Conservation (phyloP, 495 filamentous ascomycete species). For the Elasticomyces elasticus region DNA sequence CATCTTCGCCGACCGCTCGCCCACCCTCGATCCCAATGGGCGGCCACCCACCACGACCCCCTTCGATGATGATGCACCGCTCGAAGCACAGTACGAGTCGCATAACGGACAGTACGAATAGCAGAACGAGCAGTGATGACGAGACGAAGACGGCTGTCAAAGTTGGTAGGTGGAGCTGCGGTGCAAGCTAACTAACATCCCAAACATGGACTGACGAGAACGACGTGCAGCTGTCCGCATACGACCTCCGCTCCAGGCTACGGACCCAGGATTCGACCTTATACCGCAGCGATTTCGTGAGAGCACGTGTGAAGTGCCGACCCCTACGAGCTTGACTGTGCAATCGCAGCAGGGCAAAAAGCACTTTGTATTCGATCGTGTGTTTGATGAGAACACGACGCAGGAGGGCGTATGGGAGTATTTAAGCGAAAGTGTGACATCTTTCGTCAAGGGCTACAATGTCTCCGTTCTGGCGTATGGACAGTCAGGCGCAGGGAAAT, state of each 20-base stretch:
- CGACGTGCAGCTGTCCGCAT: constrained; percentile 70
- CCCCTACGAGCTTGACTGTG: constrained; percentile 72
- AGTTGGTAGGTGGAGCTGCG: constrained; percentile 68
- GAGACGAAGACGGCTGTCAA: constrained; percentile 88
- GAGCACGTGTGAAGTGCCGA: constrained; percentile 81
- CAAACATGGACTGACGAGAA: constrained; percentile 17
- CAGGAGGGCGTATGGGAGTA: constrained; percentile 97
- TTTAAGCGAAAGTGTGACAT: constrained; percentile 75
- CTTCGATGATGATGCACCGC: constrained; percentile 15
- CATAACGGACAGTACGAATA: constrained; percentile 75
- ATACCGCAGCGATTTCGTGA: constrained; percentile 93
- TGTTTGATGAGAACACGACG: constrained; percentile 72
- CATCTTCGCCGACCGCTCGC: neutral
- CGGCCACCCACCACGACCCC: neutral
- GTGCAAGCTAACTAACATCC: neutral
- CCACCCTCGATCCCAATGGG: neutral
- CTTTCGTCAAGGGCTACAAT: constrained; percentile 96
- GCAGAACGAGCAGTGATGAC: constrained; percentile 84
- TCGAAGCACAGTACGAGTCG: constrained; percentile 71
- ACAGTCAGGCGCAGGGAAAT: constrained; percentile 99
- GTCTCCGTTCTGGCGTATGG: constrained; percentile 96
- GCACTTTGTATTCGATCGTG: constrained; percentile 89
- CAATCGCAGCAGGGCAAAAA: constrained; percentile 88
- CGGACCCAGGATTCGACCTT: constrained; percentile 85
- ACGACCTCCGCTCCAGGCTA: constrained; percentile 72